Base-by-base conservation (phyloP, 2,329 filamentous ascomycete genomes). In the Rachicladosporium sp. region DNA sequence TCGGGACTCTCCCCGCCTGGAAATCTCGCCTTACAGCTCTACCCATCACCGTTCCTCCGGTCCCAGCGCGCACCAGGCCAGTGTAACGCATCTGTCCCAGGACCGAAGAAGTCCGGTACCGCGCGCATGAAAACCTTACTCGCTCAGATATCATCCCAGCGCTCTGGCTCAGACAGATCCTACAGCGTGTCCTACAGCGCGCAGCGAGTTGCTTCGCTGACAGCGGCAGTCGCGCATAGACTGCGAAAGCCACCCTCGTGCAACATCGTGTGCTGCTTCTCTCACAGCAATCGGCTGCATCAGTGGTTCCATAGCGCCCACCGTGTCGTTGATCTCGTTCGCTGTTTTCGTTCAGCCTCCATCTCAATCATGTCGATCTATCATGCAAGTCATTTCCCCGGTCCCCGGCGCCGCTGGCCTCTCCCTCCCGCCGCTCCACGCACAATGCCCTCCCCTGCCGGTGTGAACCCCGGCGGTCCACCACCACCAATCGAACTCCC, bases 321-420 rank as follows among this genome's bases (percentile, higher is more conserved):
- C 3, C 15, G 5, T 19, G 15, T 19, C 15, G 15, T 19, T 19
- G 15, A 19, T 19, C 3, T 19, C 15, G 3, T 19, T 19, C 3
- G 15, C 5, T 19, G 5, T 3, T 19, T 3, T 19, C 5, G 15
- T 19, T 19, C 15, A 19, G 15, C 15, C 15, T 19, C 5, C 15
- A 19, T 19, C 3, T 19, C 15, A 5, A 3, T 19, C 15, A 19
- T 19, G 15, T 19, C 15, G 15, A 3, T 19, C 15, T n/a, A n/a
- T 37, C 42, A 47, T 53, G 49, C 51, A 49, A 40, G 43, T 55
- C 50, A 55, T 49, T 51, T 54, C 38, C 48, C 51, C 41, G 44
- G 38, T 33, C 39, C 37, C 37, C 53, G 53, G 46, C 49, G 45
- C 40, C 44, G 38, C 45, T 54, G 55, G 29, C 53, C 48, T 46